Evolutionary conservation across 2,329 filamentous ascomycete genomes (phyloP), one percentile per base, ranked within the genome.

Genomic region (Neofusicoccum cordaticola): DNA sequence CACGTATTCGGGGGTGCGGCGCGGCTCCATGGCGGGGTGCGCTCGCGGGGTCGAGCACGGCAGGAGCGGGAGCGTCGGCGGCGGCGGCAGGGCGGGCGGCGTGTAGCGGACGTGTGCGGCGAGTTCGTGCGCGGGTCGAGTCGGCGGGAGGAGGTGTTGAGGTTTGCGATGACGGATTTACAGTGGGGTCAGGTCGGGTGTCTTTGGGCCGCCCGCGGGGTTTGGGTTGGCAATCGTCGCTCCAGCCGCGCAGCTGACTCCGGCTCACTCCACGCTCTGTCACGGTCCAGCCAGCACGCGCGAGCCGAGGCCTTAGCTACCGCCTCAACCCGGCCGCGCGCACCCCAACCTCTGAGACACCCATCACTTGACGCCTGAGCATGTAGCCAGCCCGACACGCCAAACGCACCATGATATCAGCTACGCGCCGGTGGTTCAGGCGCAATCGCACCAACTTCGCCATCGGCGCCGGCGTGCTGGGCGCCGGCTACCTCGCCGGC

Each of bases 391-490:
- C 44, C 44, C 58, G 22, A 31, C 34, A 31, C 52, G 62, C 52
- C 51, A 31, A 34, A 45, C 19, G 31, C 66, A 67, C 67, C 66
- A 89, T 89, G 87, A 85, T 89, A 78, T 80, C 82, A 73, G 88
- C 92, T 71, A 91, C 91, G 72, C 90, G 91, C 82, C 90, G 88
- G 83, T 99, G 95, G 93, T 84, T 98, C 76, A 88, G 88, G 80
- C 92, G 92, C 80, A 96, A 99, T 82, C 88, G 92, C 77, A 95
- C 90, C 73, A 91, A 90, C 73, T 86, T 99, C 75, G 91, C 93
- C 75, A 86, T 99, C 74, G 93, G 93, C 69, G 88, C 91, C 66
- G 93, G 93, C 69, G 86, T 98, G 69, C 81, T 97, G 69, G 93
- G 94, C 70, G 92, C 90, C 62, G 93, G 93, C 69, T 99, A 99